Evolutionary conservation across 441 rosid genomes (phyloP).

Genomic region (Theobroma grandiflorum): DNA sequence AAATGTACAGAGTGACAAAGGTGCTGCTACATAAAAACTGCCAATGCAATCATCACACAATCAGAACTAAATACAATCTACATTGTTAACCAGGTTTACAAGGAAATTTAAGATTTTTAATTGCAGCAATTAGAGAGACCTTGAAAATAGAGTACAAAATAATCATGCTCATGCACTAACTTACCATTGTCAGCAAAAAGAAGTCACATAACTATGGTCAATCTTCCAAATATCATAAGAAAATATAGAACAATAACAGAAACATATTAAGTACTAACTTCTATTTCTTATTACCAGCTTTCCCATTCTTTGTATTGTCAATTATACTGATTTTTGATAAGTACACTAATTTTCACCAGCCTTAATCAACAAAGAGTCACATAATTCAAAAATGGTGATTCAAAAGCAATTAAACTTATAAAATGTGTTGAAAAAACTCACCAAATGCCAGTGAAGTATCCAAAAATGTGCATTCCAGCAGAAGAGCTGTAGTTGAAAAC

Average conservation of each 20-base stretch:
- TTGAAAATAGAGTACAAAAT: background rate
- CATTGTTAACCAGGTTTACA: background rate
- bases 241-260: background rate
- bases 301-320: background rate
- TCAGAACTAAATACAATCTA: conserved; percentile 1
- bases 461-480: conserved; percentile 47
- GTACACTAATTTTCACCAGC: background rate
- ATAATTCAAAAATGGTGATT: background rate
- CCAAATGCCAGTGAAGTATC: conserved; percentile 44
- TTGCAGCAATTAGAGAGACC: background rate
- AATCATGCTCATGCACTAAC: background rate
- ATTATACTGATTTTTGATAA: background rate
- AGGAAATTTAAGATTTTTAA: background rate
- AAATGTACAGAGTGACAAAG: conserved; percentile 42
- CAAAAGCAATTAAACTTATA: background rate
- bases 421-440: conserved; percentile 34
- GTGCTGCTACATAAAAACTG: conserved; percentile 45
- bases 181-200: background rate
- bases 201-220: background rate
- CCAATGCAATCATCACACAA: conserved; percentile 19
- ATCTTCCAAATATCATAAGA: background rate
- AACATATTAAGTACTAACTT: background rate
- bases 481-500: conserved; percentile 40
- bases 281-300: background rate
- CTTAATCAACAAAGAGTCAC: conserved; percentile 6